Conservation (phyloP, 495 filamentous ascomycete genomes). For the Xylaria cubensis region DNA sequence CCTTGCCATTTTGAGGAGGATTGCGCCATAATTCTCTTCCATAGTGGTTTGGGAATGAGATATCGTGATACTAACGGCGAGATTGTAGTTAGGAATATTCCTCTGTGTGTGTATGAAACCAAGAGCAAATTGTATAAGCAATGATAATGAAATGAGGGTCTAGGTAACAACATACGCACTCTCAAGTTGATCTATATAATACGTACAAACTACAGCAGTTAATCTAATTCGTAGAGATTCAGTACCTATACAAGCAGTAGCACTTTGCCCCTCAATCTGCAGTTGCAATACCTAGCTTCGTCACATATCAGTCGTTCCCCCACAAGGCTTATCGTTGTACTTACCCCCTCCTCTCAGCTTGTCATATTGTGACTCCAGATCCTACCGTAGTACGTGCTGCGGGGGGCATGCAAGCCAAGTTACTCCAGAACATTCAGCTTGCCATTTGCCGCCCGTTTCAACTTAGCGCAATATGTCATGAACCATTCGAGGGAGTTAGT, state of each 20-base stretch:
- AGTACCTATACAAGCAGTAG: neutral
- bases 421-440: conserved; percentile 10
- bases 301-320: neutral
- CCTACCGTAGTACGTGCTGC: neutral
- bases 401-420: conserved; percentile 7
- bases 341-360: neutral
- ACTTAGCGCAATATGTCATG: conserved; percentile 2
- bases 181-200: conserved; percentile 1
- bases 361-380: neutral
- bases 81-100: neutral
- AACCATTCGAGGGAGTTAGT: neutral
- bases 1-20: conserved; percentile 20
- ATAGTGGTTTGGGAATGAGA: neutral
- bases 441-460: conserved; percentile 4
- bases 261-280: neutral
- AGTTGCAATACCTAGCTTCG: neutral
- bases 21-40: conserved; percentile 30
- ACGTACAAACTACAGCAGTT: neutral
- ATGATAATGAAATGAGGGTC: neutral
- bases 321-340: neutral
- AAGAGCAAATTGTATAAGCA: neutral
- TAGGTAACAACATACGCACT: conserved; percentile 4
- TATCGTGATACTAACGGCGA: neutral
- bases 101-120: neutral
- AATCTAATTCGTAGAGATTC: neutral